Base-by-base conservation (phyloP, 2,329 filamentous ascomycete species). In the Xenoacremonium recifei region DNA sequence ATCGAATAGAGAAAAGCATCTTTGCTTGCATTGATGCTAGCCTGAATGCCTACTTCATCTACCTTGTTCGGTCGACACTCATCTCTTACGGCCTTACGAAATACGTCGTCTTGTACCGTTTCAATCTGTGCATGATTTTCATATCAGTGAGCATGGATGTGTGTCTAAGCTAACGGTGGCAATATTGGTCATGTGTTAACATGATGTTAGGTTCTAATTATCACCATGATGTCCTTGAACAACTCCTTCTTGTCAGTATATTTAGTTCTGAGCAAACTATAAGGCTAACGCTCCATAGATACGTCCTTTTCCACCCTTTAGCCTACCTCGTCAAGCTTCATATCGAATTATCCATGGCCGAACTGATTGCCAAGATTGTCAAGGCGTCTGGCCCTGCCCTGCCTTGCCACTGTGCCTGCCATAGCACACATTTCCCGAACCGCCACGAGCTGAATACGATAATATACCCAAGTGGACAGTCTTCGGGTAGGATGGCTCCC, bases 31-130 rank as follows among this genome's bases (percentile, higher is more conserved):
- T 76, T 3, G 74, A 77, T 40, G 65, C 63, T 3, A 54, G 52
- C 0, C 58, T 77, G 13, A 77, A 77, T 40, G 62, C 64, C 37
- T 73, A 73, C 45, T 77, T 77, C 49, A 61, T 64, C 49, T 53
- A 59, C 35, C 62, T 63, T 2, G 73, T 77, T 33, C 70, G 69
- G 23, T 61, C 60, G 2, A 68, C 69, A 3, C 62, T 77, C 1
- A 68, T 76, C 42, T 59, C 65, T 17, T 70, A 72, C 33, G 73
- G 73, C 9, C 59, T 77, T 3, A 67, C 65, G 3, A 76, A 76
- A 46, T 77, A 77, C 50, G 65, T 68, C 39, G 54, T 63, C 13
- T 60, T 77, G 9, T 69, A 74, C 27, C 61, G 61, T 18, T 63
- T 64, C 42, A 64, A 64, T 31, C 37, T 63, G 5, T 37, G 42